Percentiles rank a stretch among this genome's conserved stretches.
Evolutionary conservation across 768 basidiomycete species (phyloP).

Genomic region (Tremella yokohamensis): DNA sequence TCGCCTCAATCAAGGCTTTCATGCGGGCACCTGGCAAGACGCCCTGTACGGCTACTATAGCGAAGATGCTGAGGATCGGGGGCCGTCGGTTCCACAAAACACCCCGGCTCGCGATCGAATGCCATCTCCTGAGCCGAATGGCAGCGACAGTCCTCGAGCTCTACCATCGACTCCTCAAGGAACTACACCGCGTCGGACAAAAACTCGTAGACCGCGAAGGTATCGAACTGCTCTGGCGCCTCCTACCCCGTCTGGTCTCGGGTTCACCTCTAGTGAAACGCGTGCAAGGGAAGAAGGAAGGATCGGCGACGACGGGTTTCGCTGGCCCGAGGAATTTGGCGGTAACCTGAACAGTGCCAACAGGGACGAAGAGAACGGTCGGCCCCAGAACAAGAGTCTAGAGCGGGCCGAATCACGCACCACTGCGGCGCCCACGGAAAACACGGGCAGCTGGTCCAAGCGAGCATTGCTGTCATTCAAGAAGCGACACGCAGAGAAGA

Average conservation of each 20-base stretch:
- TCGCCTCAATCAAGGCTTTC: slow-evolving; percentile 31
- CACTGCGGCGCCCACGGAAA: slow-evolving; percentile 9
- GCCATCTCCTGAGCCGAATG: not conserved
- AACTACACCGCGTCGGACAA: not conserved
- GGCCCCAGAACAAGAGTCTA: not conserved
- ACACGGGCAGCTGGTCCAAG: not conserved
- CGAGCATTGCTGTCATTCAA: not conserved
- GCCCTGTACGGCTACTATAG: slow-evolving; percentile 36
- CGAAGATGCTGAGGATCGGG: slow-evolving; percentile 7
- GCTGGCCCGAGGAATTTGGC: slow-evolving; percentile 16
- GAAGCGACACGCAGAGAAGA: not conserved
- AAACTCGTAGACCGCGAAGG: slow-evolving; percentile 8
- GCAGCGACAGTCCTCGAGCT: not conserved
- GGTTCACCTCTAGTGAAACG: slow-evolving; percentile 28
- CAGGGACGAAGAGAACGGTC: slow-evolving; percentile 9
- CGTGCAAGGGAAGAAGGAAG: slow-evolving; percentile 22
- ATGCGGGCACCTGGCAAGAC: slow-evolving; percentile 44
- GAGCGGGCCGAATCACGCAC: slow-evolving; percentile 9
- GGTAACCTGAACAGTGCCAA: slow-evolving; percentile 2
- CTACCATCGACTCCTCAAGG: not conserved
- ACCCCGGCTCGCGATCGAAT: not conserved
- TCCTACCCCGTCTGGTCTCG: slow-evolving; percentile 40
- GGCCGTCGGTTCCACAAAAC: not conserved
- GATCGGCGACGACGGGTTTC: slow-evolving; percentile 21
- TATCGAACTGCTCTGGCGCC: slow-evolving; percentile 35